Base-by-base conservation (phyloP, 495 filamentous ascomycete species). In the Podospora appendiculata region DNA sequence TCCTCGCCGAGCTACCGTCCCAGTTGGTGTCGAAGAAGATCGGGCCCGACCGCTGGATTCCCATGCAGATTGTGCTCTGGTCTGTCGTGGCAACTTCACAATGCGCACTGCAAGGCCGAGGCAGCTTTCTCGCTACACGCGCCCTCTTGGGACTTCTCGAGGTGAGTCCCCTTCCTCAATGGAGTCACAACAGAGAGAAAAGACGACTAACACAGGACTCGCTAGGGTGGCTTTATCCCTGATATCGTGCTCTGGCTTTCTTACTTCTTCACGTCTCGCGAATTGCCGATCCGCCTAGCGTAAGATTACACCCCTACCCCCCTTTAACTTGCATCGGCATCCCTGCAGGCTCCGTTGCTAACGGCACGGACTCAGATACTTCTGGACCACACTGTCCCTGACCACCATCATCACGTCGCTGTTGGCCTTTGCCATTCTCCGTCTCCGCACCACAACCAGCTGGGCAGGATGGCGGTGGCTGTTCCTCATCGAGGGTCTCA, bases 21-120 rank as follows among this genome's bases (percentile, higher is more conserved):
- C 87, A 91, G 58, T 67, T 90, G 3, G 66, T 90, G n/a, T 82
- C 79, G 14, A 91, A 92, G 66, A 83, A 79, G 60, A 63, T 63
- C 18, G 89, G 89, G 0, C 86, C 87, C 0, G 87, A 91, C 58
- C 73, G 78, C 32, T 92, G 88, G 88, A 90, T 94, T 58, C 87
- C 88, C 0, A 74, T 88, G 41, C 86, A 90, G 51, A 90, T 90
- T 76, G 71, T 88, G 2, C 74, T 74, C 3, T 92, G 88, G 88
- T 86, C 82, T 60, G 53, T 88, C 11, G 79, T 90, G 35, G 87
- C 86, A 0, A 70, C 76, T 25, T 79, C 76, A 45, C 87, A 92
- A 62, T 79, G 83, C 9, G 81, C 81, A 53, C 52, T 92, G 32
- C 77, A 64, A 33, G 77, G 78, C 1, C 66, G 72, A 39, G 58